Evolutionary conservation across 352 stramenopile genomes (phyloP), one percentile per base, ranked within the genome.

Genomic region (Phytopythium litorale): DNA sequence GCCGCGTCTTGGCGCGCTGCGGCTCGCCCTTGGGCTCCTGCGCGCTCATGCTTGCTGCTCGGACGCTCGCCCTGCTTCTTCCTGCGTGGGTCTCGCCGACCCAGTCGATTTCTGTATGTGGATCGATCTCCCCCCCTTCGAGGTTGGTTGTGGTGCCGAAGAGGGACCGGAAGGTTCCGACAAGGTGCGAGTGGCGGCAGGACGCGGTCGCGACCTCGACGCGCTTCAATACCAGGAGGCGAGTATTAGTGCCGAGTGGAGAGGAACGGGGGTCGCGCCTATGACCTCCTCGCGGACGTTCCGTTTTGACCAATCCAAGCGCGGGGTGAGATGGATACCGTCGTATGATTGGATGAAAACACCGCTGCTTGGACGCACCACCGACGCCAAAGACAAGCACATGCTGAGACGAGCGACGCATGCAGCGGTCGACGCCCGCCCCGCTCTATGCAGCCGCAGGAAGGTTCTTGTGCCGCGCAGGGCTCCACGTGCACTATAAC

Each of bases 1-100:
- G 71, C 28, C 85, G 84, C 67, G 85, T 92, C 73, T 94, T 83
- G 53, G 80, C 78, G 59, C 84, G 84, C 64, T 87, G 71, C 59
- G 62, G 50, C 56, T 87, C 73, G 51, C 48, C 50, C 56, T 71
- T 61, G 19, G 13, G 32, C 52, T 59, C 16, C 53, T 32, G 28
- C 37, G 37, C 35, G 53, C 53, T 59, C 53, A 59, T 59, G 51
- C 53, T 59, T 13, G 13, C 15, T 28, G 18, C 21, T 49, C 28
- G 28, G 28, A 32, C 28, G 18, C 43, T 49, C 3, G 15, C 13
- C 13, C 43, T 15, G 51, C 51, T 42, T 30, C 50, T 25, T 56
- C 13, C 25, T 15, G 16, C 28, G 35, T 25, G 48, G 7, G 40
- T 45, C 35, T 40, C 13, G 35, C 35, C 35, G 35, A 1, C n/a